Evolutionary conservation across 495 filamentous ascomycete genomes (phyloP), one percentile per base, ranked within the genome.

Genomic region (Lasiosphaeria miniovina): DNA sequence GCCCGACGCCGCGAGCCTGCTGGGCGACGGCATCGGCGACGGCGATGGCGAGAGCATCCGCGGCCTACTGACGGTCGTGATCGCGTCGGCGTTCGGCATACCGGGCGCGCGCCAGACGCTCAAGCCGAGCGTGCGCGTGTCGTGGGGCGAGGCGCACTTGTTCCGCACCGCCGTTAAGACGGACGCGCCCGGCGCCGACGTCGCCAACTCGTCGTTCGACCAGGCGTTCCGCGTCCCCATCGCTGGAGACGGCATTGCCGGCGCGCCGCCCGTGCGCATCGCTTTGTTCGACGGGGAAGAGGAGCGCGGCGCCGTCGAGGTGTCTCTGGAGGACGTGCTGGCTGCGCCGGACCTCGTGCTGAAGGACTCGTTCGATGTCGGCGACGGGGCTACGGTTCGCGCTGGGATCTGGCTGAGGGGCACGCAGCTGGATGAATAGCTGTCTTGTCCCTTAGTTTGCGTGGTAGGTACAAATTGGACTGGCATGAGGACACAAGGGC

Each of bases 201-300:
- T 79, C 52, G 67, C 67, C 64, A 79, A 79, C 58, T 75, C 76
- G n/a, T 63, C 67, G 3, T 79, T 73, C 48, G 71, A 76, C 55
- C 65, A 69, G 52, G 62, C 63, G 8, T 77, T 75, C 65, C 59
- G 61, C 31, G 64, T 79, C 49, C 68, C 70, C 4, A 9, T 77
- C 11, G 67, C 57, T 9, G 12, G 63, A 6, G 75, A 72, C 24
- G 68, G 72, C 63, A 48, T 74, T 9, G 57, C 59, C 15, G 69
- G 64, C 31, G 69, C 60, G 15, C 54, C 60, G 24, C 56, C 67
- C 3, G 72, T 77, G 49, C 61, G 52, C 36, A 67, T 77, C 33
- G 54, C 64, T 12, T 51, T 79, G 48, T 55, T 79, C 69, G 73
- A 77, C 50, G 65, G 61, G 15, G 62, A 67, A 51, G 55, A 55